phyloP scores from a whole-genome alignment of 352 stramenopile genomes.

The Blastocystis sp. region DNA sequence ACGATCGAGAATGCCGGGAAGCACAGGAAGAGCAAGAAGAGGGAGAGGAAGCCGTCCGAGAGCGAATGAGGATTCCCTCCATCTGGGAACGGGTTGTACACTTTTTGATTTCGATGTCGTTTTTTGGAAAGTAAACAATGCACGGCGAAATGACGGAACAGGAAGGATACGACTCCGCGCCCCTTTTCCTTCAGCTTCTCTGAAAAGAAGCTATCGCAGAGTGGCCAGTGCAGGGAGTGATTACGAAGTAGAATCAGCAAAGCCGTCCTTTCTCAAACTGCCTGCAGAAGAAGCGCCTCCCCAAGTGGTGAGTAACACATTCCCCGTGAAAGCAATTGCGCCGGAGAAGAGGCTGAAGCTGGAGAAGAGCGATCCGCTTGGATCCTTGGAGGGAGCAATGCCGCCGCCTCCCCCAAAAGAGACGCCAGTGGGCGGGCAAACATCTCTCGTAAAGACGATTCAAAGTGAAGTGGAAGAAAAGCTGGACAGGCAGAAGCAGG shows the following conservation, averaged over 20 bases:
- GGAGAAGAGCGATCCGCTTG: not conserved
- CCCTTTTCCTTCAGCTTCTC: conserved; percentile 63
- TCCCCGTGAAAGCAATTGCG: conserved; percentile 30
- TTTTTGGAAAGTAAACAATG: conserved; percentile 63
- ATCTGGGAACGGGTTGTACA: not conserved
- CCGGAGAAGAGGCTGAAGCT: conserved; percentile 43
- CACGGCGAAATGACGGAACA: not conserved
- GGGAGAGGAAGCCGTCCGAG: not conserved
- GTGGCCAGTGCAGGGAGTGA: conserved; percentile 9
- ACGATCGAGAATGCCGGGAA: not conserved
- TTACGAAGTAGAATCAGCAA: not conserved
- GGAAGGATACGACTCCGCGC: conserved; percentile 35
- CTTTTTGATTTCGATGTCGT: conserved; percentile 44
- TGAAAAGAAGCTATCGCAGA: not conserved
- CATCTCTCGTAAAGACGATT: conserved; percentile 35
- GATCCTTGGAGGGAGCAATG: not conserved
- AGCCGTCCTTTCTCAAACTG: conserved; percentile 23
- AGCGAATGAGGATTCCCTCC: conserved; percentile 46
- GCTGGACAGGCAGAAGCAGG: conserved; percentile 38
- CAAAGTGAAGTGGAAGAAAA: conserved; percentile 62
- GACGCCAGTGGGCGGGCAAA: not conserved
- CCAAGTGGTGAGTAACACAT: conserved; percentile 15
- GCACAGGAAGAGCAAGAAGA: conserved; percentile 65
- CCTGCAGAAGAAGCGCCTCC: not conserved
- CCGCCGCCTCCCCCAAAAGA: conserved; percentile 25